Evolutionary conservation across 345 rosid species (phyloP).

Genomic region (Populus nigra): DNA sequence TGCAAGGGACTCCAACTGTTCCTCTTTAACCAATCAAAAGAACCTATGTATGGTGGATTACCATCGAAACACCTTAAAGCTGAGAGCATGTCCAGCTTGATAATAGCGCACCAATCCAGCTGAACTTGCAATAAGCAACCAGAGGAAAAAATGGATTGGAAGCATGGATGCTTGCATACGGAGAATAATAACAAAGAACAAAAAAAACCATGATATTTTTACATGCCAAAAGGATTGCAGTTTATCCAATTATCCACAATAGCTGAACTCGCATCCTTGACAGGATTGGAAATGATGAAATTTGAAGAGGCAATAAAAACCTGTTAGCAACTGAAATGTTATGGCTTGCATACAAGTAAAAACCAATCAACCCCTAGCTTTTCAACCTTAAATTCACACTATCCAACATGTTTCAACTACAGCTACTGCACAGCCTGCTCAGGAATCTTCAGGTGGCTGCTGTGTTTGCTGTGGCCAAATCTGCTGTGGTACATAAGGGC

Average conservation of each 20-base stretch:
- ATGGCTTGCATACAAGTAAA: background rate
- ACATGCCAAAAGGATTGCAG: background rate
- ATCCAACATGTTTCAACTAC: background rate
- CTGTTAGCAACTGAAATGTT: background rate
- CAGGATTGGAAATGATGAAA: background rate
- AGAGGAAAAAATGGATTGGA: background rate
- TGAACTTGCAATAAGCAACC: background rate
- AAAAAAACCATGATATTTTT: background rate
- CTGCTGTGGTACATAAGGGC: slow-evolving; percentile 20
- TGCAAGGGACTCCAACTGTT: background rate
- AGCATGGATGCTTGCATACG: background rate
- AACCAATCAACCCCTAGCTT: background rate
- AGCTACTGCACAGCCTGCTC: background rate
- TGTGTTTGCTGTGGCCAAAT: slow-evolving; percentile 33
- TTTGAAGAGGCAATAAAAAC: background rate
- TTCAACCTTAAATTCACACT: background rate
- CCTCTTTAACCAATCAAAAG: background rate
- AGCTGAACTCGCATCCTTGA: slow-evolving; percentile 3
- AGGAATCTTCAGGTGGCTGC: slow-evolving; percentile 28
- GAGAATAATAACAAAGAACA: background rate
- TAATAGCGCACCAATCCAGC: background rate
- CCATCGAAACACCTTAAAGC: background rate
- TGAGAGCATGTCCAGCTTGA: background rate
- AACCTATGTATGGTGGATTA: background rate
- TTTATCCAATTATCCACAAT: slow-evolving; percentile 8